Conservation (phyloP, 1,139 yeast species). For the Saccharomyces pastorianus region DNA sequence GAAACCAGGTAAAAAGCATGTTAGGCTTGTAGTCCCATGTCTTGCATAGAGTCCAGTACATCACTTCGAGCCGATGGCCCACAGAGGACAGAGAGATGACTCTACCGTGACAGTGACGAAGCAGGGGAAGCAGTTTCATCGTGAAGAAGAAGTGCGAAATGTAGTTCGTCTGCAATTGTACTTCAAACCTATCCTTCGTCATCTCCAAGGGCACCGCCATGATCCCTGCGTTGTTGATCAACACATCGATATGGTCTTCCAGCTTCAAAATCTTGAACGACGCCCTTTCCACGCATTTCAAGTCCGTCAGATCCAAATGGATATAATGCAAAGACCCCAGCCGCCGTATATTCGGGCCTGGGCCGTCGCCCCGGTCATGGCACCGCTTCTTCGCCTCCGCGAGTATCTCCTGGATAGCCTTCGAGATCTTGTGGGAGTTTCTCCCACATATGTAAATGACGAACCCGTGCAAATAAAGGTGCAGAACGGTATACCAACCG, state of each 20-base stretch:
- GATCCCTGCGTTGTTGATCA: slow-evolving; percentile 76
- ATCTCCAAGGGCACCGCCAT: slow-evolving; percentile 63
- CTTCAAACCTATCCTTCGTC: slow-evolving; percentile 68
- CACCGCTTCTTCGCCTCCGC: slow-evolving; percentile 41
- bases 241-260: slow-evolving; percentile 51
- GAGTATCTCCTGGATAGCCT: slow-evolving; percentile 49
- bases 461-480: slow-evolving; percentile 72
- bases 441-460: slow-evolving; percentile 68
- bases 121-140: slow-evolving; percentile 47
- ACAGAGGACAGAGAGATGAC: slow-evolving; percentile 62
- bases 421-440: slow-evolving; percentile 44
- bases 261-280: slow-evolving; percentile 40
- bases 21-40: slow-evolving; percentile 57
- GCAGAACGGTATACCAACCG: slow-evolving; percentile 70
- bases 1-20: slow-evolving; percentile 63
- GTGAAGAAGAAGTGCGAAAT: slow-evolving; percentile 69
- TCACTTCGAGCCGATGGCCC: slow-evolving; percentile 54
- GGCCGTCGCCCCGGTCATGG: slow-evolving; percentile 2
- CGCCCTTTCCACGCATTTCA: slow-evolving; percentile 52
- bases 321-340: slow-evolving; percentile 54
- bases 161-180: slow-evolving; percentile 74
- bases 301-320: slow-evolving; percentile 54
- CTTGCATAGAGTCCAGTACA: slow-evolving; percentile 43
- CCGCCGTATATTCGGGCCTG: slow-evolving; percentile 16
- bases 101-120: slow-evolving; percentile 42